Evolutionary conservation across 345 rosid genomes (phyloP), one percentile per base, ranked within the genome.

Genomic region (Cardamine chenopodiifolia): DNA sequence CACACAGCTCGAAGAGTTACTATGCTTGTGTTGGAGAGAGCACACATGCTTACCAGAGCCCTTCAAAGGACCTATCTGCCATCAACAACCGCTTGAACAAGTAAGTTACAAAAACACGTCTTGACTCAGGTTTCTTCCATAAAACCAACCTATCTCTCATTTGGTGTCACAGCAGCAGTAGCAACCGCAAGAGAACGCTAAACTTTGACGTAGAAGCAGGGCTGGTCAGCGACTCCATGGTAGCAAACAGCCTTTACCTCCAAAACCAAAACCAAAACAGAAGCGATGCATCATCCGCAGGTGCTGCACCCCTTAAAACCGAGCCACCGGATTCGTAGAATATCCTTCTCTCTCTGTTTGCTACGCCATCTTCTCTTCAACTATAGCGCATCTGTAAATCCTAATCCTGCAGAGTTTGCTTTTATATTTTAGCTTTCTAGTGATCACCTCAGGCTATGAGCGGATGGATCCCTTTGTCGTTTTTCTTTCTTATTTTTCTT

Each of bases 21-120:
- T 95, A 95, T 71, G 97, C 98, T 56, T 92, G 97, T 84, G 97
- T 95, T 61, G 99, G 99, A 69, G 99, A 95, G 85, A 92, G 98
- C 76, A 95, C 98, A 8, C 98, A 83, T 57, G 98, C 99, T 18
- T 95, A 86, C 77, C 96, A 89, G 78, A 95, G 99, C 87, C 99
- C 99, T 61, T 95, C 99, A 5, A 95, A 95, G 75, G 98, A 92
- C 82, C 83, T 95, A 26, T 85, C 88, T 11, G 99, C 86, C 61
- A 95, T 92, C 63, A 95, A 95, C 74, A 85, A 87, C 83, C 96
- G 87, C 58, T 78, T 95, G 83, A 95, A 95, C 53, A 76, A 92
- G 98, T 95, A 85, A 66, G 59, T 47, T 13, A 8, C 11, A 47
- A 65, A 13, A 4, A 1, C 55, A 7, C 67, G 50, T 48, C 55